Evolutionary conservation across 164 flowering plant species (phyloP).

Genomic region (Saururus chinensis): DNA sequence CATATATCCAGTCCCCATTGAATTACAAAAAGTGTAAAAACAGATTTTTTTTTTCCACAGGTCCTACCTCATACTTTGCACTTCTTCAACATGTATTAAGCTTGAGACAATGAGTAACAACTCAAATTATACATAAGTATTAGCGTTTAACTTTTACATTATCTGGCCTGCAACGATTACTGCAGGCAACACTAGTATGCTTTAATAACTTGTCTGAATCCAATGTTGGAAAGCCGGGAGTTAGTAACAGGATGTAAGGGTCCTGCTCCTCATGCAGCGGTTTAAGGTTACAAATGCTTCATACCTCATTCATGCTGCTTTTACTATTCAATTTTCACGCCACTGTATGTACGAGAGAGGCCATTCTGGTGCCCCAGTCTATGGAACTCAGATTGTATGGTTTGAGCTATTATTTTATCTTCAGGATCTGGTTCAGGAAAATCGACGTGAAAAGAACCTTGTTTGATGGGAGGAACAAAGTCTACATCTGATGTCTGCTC

Average conservation of each 20-base stretch:
- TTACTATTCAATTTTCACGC: constrained; percentile 12
- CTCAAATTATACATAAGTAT: background rate
- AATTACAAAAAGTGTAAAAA: too few species aligned
- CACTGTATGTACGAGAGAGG: constrained; percentile 16
- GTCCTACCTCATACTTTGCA: background rate
- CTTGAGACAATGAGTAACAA: background rate
- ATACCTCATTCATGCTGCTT: background rate
- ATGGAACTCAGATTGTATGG: constrained; percentile 57
- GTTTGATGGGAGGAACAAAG: constrained; percentile 30
- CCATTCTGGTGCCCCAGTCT: constrained; percentile 29
- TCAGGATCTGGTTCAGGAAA: constrained; percentile 49
- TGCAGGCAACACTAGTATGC: background rate
- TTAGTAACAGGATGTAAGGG: background rate
- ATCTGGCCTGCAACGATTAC: background rate
- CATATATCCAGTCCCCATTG: background rate
- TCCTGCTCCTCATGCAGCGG: background rate
- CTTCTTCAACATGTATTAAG: background rate
- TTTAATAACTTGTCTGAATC: background rate
- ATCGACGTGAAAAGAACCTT: constrained; percentile 67
- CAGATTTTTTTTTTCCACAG: background rate
- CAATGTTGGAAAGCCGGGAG: background rate
- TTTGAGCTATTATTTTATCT: constrained; percentile 41
- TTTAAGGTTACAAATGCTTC: background rate
- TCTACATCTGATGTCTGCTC: constrained; percentile 28
- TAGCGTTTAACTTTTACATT: background rate